These are phyloP conservation scores for Syncephalis plumigaleata DNA, from an alignment of 371 early-diverging fungal species.

Conservation along the genomic window DNA sequence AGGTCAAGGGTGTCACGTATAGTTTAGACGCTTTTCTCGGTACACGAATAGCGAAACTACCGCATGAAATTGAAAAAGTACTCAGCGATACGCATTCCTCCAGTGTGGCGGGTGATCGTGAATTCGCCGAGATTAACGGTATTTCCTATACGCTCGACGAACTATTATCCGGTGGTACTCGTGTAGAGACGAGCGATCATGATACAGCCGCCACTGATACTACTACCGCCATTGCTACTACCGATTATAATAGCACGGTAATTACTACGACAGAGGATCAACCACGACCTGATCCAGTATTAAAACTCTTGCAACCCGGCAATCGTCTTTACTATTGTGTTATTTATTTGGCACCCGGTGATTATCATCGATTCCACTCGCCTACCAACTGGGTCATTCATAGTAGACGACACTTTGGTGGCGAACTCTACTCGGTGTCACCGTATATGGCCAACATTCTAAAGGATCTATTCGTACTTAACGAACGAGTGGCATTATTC, in stretches of 20 bases:
- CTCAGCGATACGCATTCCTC: constrained; percentile 24
- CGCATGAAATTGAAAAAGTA: constrained; percentile 7
- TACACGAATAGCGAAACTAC: not conserved
- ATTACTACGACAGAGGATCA: constrained; percentile 1
- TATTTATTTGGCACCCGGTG: constrained; percentile 92
- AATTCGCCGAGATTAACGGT: constrained; percentile 81
- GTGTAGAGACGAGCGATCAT: constrained; percentile 10
- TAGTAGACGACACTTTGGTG: constrained; percentile 72
- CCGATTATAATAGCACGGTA: too few species aligned
- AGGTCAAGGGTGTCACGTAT: constrained; percentile 87
- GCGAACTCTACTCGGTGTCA: constrained; percentile 87
- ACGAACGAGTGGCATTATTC: constrained; percentile 87
- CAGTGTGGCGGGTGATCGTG: constrained; percentile 41
- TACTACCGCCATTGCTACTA: not conserved
- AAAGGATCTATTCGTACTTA: constrained; percentile 81
- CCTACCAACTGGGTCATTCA: constrained; percentile 88
- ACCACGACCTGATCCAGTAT: not conserved
- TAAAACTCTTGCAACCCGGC: constrained; percentile 32
- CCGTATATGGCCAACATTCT: constrained; percentile 70
- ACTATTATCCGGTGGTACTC: constrained; percentile 39
- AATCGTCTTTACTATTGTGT: constrained; percentile 72
- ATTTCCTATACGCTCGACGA: constrained; percentile 74
- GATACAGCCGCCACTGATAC: constrained; percentile 1
- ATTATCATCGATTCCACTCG: constrained; percentile 96
- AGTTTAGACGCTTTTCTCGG: constrained; percentile 77